Evolutionary conservation across 495 filamentous ascomycete species (phyloP), one percentile per base, ranked within the genome.

Genomic region (Penicillium samsonianum): DNA sequence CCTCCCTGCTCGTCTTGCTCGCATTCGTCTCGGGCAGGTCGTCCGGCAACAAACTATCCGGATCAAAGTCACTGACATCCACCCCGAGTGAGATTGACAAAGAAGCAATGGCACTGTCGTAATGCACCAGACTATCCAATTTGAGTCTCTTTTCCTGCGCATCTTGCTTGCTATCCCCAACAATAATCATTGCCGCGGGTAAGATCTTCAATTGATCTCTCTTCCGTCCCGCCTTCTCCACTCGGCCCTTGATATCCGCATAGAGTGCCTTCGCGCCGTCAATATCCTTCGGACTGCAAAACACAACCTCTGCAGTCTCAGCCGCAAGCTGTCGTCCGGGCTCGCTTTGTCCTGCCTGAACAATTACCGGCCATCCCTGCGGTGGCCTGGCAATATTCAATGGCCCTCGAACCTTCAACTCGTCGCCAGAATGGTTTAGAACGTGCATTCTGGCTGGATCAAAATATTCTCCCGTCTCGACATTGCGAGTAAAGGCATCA

Each of bases 341-440:
- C 56, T 82, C 80, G 0, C 77, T 80, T 58, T 82, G 79, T 1
- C 81, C 81, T 10, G 80, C 81, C 53, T 84, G 81, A 11, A 84
- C 75, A 49, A 84, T 75, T 0, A 84, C 81, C 3, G 81, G 81
- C 80, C 80, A 82, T 0, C 81, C 80, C 64, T 84, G 81, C 3
- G 77, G 73, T 2, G 81, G 78, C 0, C 80, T 67, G 1, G 79
- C 79, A 51, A 83, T 82, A 60, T 82, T 84, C 53, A 82, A 63
- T 9, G 81, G 80, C 0, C 81, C 81, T 58, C 65, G 61, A 1
- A 73, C 69, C 50, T 77, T 65, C 22, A 82, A 69, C 33, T 78
- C 74, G 1, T 80, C 72, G 0, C 80, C 80, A n/a, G 67, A 57
- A 63, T 83, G 80, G 47, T 82, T 67, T 11, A 83, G 64, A 0